A percentile compares a stretch with the other conserved stretches of the same genome.
phyloP scores from a whole-genome alignment of 768 basidiomycete genomes.

The Xerocomellus chrysenteron region DNA sequence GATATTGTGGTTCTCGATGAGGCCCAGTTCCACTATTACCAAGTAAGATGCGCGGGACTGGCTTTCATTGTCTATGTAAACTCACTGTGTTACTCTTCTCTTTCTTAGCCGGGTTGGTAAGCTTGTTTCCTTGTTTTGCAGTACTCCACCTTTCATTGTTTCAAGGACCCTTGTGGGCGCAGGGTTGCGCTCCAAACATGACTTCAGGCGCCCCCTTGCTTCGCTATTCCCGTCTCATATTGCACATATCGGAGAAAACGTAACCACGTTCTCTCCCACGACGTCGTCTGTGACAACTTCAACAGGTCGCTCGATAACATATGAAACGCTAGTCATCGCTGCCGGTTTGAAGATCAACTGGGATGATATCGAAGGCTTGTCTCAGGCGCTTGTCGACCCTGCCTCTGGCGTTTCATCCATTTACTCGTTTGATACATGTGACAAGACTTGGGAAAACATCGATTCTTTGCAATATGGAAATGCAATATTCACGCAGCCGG shows the following conservation, averaged over 20 bases:
- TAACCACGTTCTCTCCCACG: slow-evolving; percentile 71
- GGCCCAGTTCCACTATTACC: slow-evolving; percentile 82
- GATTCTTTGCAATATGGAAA: slow-evolving; percentile 72
- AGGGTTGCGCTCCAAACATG: slow-evolving; percentile 73
- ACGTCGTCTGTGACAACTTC: slow-evolving; percentile 71
- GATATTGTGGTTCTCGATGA: slow-evolving; percentile 88
- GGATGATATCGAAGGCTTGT: slow-evolving; percentile 68
- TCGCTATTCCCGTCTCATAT: slow-evolving; percentile 77
- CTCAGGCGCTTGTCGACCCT: slow-evolving; percentile 73
- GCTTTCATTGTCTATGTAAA: not conserved
- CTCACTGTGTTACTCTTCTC: not conserved
- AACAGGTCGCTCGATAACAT: slow-evolving; percentile 67
- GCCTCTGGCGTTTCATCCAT: slow-evolving; percentile 85
- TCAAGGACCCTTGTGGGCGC: slow-evolving; percentile 87
- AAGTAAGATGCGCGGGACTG: slow-evolving; percentile 42
- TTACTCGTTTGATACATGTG: slow-evolving; percentile 86
- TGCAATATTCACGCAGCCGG: slow-evolving; percentile 94
- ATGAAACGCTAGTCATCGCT: slow-evolving; percentile 87
- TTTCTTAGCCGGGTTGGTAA: slow-evolving; percentile 82
- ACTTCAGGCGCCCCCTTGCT: slow-evolving; percentile 62
- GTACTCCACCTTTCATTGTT: slow-evolving; percentile 2
- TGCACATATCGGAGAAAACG: slow-evolving; percentile 66
- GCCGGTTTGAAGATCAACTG: slow-evolving; percentile 88
- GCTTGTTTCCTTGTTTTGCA: slow-evolving; percentile 9
- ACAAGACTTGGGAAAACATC: slow-evolving; percentile 86